Evolutionary conservation across 176 grass and related monocot genomes (phyloP).

Genomic region (Panicum miliaceum): DNA sequence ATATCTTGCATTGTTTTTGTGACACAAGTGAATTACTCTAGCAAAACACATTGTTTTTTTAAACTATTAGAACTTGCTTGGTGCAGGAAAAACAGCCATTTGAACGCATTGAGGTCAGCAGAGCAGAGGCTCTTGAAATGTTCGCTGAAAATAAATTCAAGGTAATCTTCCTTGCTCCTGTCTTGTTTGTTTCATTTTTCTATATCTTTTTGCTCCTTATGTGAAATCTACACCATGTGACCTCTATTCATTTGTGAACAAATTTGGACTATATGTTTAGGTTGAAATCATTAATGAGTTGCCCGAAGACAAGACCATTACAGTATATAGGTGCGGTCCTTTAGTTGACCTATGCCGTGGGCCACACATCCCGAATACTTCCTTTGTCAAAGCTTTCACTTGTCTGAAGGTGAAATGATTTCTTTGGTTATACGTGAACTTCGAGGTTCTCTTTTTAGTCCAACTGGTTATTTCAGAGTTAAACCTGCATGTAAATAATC

Average conservation of each 20-base stretch:
- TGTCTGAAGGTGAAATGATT: slow-evolving; percentile 81
- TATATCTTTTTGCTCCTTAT: slow-evolving; percentile 27
- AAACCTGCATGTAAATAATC: slow-evolving; percentile 40
- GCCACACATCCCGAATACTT: slow-evolving; percentile 94
- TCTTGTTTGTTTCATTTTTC: slow-evolving; percentile 16
- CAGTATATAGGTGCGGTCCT: slow-evolving; percentile 96
- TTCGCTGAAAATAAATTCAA: slow-evolving; percentile 98
- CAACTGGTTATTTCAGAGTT: slow-evolving; percentile 40
- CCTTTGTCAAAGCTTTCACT: slow-evolving; percentile 96
- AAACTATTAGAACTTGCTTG: slow-evolving; percentile 19
- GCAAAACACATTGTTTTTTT: neutral
- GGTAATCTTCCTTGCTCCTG: slow-evolving; percentile 47
- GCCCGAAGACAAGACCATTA: slow-evolving; percentile 96
- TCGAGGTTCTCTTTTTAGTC: slow-evolving; percentile 9
- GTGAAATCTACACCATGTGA: neutral
- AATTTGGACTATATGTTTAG: slow-evolving; percentile 53
- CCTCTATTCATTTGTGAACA: slow-evolving; percentile 12
- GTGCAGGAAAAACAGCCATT: slow-evolving; percentile 97
- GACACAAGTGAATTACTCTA: slow-evolving; percentile 21
- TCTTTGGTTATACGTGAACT: slow-evolving; percentile 36
- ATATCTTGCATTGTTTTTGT: neutral
- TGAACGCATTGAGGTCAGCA: slow-evolving; percentile 94
- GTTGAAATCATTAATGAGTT: slow-evolving; percentile 98
- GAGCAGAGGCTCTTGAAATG: slow-evolving; percentile 88
- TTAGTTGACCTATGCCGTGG: slow-evolving; percentile 98